Conservation (phyloP, 441 rosid genomes). For the Populus hybrid region DNA sequence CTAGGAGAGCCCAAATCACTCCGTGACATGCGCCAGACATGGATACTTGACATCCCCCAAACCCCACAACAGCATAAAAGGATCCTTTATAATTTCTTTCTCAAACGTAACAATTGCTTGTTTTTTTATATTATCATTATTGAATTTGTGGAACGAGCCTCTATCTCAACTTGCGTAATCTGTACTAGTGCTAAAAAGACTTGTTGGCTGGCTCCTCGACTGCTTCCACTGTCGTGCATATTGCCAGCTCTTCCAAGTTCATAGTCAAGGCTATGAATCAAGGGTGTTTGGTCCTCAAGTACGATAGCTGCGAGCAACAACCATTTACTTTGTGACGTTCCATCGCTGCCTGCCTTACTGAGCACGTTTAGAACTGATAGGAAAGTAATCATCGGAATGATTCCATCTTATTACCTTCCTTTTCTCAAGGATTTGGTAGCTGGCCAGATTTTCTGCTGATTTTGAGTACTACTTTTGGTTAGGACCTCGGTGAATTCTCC, state of each 20-base stretch:
- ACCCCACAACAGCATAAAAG: not conserved
- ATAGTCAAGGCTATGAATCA: not conserved
- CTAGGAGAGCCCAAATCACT: constrained; percentile 6
- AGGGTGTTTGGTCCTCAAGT: not conserved
- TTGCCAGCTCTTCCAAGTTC: not conserved
- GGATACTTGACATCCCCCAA: not conserved
- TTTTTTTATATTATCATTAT: not conserved
- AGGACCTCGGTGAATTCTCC: constrained; percentile 4
- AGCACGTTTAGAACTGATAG: constrained; percentile 15
- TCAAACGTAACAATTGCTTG: not conserved
- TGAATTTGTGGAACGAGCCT: not conserved
- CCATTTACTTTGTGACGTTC: not conserved
- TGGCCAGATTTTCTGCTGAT: constrained; percentile 4
- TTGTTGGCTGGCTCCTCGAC: not conserved
- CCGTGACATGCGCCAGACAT: constrained; percentile 25
- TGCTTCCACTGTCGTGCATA: not conserved
- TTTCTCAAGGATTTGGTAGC: constrained; percentile 1
- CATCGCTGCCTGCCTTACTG: not conserved
- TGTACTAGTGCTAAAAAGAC: no score
- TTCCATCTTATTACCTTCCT: not conserved
- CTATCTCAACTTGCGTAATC: no score
- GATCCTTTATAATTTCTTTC: not conserved
- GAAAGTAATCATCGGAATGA: constrained; percentile 16
- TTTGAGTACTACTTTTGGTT: constrained; percentile 6
- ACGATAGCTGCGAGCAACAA: not conserved